Conservation (phyloP, 768 basidiomycete genomes). For the Obba rivulosa region DNA sequence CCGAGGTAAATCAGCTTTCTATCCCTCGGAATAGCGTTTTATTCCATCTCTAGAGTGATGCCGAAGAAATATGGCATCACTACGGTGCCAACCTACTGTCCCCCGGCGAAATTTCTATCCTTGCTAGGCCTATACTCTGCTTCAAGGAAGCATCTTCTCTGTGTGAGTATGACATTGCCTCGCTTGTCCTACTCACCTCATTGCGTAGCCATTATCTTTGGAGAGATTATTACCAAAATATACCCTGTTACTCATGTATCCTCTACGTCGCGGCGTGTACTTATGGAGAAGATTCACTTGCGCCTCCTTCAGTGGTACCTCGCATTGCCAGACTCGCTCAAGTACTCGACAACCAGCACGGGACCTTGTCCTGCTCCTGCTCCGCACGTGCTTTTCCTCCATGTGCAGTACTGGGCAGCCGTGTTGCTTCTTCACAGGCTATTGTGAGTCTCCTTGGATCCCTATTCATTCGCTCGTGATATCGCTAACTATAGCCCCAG, state of each 20-base stretch:
- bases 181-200: neutral
- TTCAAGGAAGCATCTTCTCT: slow-evolving; percentile 53
- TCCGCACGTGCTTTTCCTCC: slow-evolving; percentile 62
- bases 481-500: slow-evolving; percentile 29
- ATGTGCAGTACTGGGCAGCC: slow-evolving; percentile 72
- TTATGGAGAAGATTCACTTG: slow-evolving; percentile 48
- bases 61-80: slow-evolving; percentile 48
- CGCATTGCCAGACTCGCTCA: slow-evolving; percentile 57
- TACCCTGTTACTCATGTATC: slow-evolving; percentile 59
- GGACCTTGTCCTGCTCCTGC: slow-evolving; percentile 56
- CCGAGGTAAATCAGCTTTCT: slow-evolving; percentile 34
- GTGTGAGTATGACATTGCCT: slow-evolving; percentile 36
- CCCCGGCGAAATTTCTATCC: slow-evolving; percentile 36
- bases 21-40: slow-evolving; percentile 1
- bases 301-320: slow-evolving; percentile 73
- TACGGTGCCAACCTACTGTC: slow-evolving; percentile 29
- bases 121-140: slow-evolving; percentile 43
- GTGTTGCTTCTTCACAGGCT: slow-evolving; percentile 71
- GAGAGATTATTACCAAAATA: slow-evolving; percentile 59
- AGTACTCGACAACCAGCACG: slow-evolving; percentile 45
- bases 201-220: slow-evolving; percentile 55
- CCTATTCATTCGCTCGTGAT: neutral
- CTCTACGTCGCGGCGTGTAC: slow-evolving; percentile 37
- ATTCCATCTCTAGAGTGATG: slow-evolving; percentile 43
- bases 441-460: slow-evolving; percentile 47